Percentiles rank a stretch among this genome's conserved stretches.
These are phyloP conservation scores for Leucocoprinus gongylophorus DNA, from an alignment of 1,284 basidiomycete species.

Conservation along the genomic window DNA sequence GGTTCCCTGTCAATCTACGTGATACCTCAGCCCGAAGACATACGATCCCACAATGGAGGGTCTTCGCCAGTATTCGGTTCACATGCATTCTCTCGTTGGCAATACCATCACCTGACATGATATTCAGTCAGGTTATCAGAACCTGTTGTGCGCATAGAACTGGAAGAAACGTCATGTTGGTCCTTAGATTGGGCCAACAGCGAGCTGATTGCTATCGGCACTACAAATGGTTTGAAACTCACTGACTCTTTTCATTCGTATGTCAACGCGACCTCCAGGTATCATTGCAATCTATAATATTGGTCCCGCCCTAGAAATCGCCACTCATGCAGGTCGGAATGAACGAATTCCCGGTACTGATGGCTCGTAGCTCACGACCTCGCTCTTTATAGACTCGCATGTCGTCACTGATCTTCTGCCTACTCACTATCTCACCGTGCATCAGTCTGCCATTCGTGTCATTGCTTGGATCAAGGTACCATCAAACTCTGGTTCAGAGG, in stretches of 20 bases:
- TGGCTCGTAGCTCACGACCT: conserved; percentile 12
- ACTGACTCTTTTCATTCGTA: not conserved
- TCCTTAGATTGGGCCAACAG: conserved; percentile 85
- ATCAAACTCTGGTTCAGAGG: conserved; percentile 42
- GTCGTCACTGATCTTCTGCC: conserved; percentile 47
- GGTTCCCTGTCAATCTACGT: conserved; percentile 71
- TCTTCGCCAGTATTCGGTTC: conserved; percentile 37
- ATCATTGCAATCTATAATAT: conserved; percentile 71
- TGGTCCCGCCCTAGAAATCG: conserved; percentile 39
- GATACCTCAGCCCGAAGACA: conserved; percentile 67
- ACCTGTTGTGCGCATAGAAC: conserved; percentile 61
- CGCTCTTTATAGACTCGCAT: not conserved
- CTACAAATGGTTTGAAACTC: conserved; percentile 59
- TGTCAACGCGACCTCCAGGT: conserved; percentile 38
- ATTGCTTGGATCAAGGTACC: conserved; percentile 69
- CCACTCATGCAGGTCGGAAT: conserved; percentile 23
- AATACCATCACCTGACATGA: not conserved
- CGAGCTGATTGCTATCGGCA: conserved; percentile 69
- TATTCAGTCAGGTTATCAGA: conserved; percentile 49
- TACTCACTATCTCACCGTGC: conserved; percentile 62
- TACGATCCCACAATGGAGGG: conserved; percentile 27
- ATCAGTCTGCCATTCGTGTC: conserved; percentile 74
- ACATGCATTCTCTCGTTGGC: conserved; percentile 9
- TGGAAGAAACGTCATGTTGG: conserved; percentile 67
- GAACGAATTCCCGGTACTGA: not conserved